phyloP scores from a whole-genome alignment of 345 rosid genomes.

The Gossypium anomalum region DNA sequence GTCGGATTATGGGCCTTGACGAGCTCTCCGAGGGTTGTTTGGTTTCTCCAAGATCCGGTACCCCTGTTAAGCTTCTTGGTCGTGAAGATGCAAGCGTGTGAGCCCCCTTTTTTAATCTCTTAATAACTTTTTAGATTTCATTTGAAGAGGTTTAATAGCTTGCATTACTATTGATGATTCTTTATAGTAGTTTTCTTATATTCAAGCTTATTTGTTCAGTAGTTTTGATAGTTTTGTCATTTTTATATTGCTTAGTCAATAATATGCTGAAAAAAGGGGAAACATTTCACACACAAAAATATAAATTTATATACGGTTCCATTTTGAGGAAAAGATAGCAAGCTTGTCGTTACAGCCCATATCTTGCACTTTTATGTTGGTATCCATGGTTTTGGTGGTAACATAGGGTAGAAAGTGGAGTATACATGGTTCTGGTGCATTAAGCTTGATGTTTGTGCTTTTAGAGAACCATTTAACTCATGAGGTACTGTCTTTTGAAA shows the following conservation, averaged over 20 bases:
- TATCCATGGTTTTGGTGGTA: no score
- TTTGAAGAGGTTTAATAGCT: neutral
- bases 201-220: neutral
- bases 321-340: neutral
- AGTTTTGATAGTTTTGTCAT: neutral
- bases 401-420: no score
- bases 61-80: conserved; percentile 94
- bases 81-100: conserved; percentile 95
- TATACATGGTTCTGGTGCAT: neutral
- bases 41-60: conserved; percentile 80
- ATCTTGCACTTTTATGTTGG: neutral
- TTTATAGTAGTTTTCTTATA: neutral
- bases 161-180: neutral
- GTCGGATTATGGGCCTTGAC: conserved; percentile 65
- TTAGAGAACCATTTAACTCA: neutral
- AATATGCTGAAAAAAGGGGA: neutral
- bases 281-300: neutral
- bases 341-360: neutral
- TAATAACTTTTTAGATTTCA: neutral
- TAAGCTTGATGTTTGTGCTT: neutral
- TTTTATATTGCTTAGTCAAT: neutral
- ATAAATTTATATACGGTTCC: neutral
- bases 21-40: conserved; percentile 67
- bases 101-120: conserved; percentile 28
- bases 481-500: neutral